Percentiles rank a stretch among this genome's conserved stretches.
Evolutionary conservation across 495 filamentous ascomycete species (phyloP).

Genomic region (Talaromyces adpressus): DNA sequence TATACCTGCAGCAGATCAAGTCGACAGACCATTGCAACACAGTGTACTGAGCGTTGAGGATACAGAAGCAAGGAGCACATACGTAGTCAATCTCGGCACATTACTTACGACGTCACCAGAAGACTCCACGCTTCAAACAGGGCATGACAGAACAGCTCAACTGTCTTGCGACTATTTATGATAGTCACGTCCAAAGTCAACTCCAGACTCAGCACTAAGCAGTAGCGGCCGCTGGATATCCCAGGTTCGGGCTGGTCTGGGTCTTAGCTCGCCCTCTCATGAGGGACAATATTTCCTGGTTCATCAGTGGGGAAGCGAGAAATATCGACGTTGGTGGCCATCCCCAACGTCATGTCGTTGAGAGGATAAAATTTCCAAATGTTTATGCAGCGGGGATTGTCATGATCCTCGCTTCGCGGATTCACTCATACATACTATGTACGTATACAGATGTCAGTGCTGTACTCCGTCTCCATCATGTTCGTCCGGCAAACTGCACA

Average conservation of each 20-base stretch:
- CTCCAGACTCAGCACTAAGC: neutral
- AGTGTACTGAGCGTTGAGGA: neutral
- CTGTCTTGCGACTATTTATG: neutral
- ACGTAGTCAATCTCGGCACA: neutral
- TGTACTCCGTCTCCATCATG: neutral
- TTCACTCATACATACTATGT: neutral
- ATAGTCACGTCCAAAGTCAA: neutral
- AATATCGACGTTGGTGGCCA: neutral
- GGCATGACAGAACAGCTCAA: neutral
- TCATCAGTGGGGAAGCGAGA: neutral
- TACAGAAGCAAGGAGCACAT: neutral
- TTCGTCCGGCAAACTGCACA: neutral
- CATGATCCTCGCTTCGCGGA: neutral
- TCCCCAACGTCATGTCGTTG: neutral
- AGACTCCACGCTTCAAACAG: neutral
- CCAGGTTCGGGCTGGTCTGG: neutral
- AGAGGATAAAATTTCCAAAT: neutral
- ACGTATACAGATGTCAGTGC: neutral
- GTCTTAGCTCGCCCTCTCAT: neutral
- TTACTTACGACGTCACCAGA: neutral
- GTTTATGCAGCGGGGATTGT: neutral
- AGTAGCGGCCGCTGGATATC: neutral
- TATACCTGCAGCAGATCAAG: no score
- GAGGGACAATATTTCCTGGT: neutral
- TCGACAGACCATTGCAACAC: no score